Evolutionary conservation across 2,329 filamentous ascomycete genomes (phyloP).

Genomic region (Esteya vermicola): DNA sequence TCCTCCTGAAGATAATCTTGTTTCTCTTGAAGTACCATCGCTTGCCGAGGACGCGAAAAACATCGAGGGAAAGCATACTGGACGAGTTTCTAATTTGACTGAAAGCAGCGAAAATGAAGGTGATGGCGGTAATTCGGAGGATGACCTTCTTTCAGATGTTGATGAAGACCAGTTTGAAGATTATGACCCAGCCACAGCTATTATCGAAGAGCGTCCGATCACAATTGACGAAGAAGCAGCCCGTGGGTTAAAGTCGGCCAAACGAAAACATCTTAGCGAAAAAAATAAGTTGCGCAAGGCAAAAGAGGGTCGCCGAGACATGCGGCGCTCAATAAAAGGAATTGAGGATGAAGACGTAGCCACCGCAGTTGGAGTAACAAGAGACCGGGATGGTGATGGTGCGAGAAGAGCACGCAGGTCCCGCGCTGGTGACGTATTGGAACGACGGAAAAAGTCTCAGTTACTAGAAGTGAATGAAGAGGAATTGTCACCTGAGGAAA

Average conservation of each 20-base stretch:
- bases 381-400: conserved; percentile 22
- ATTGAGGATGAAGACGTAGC: conserved; percentile 23
- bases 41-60: conserved; percentile 9
- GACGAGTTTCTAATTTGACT: too few species aligned
- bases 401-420: conserved; percentile 23
- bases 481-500: conserved; percentile 68
- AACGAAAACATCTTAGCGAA: conserved; percentile 51
- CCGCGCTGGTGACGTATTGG: conserved; percentile 28
- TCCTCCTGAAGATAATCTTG: too few species aligned
- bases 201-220: conserved; percentile 49
- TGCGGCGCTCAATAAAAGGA: conserved; percentile 36
- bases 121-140: conserved; percentile 35
- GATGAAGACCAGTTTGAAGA: conserved; percentile 58
- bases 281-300: conserved; percentile 46
- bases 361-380: conserved; percentile 24
- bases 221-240: conserved; percentile 54
- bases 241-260: conserved; percentile 48
- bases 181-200: conserved; percentile 50
- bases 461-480: conserved; percentile 57
- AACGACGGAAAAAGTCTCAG: conserved; percentile 27
- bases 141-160: conserved; percentile 46
- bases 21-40: not conserved
- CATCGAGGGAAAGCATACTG: not conserved
- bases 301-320: conserved; percentile 56
- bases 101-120: conserved; percentile 18